phyloP scores from a whole-genome alignment of 495 filamentous ascomycete genomes.

The Margaritispora aquatica region DNA sequence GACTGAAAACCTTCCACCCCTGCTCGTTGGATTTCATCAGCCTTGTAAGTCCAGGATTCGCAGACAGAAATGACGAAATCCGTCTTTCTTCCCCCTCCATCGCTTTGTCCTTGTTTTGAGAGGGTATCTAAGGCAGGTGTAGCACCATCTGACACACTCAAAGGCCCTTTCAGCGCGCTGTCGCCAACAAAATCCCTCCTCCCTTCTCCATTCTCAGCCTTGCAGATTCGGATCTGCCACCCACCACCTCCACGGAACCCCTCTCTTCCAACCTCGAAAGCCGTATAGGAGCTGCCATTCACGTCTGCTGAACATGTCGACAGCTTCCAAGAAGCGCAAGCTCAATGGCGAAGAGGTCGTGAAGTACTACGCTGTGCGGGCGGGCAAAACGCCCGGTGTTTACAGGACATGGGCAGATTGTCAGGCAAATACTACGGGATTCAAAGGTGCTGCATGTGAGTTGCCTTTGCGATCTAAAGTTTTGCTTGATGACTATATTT shows the following conservation, averaged over 20 bases:
- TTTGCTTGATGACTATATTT: neutral
- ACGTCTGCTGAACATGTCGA: conserved; percentile 10
- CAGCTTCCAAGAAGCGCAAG: conserved; percentile 51
- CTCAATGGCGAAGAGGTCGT: conserved; percentile 36
- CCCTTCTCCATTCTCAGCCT: neutral
- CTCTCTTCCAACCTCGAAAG: neutral
- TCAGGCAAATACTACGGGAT: conserved; percentile 76
- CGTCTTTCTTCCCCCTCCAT: neutral
- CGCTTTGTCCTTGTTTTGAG: neutral
- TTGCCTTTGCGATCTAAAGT: conserved; percentile 21
- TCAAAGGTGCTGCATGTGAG: conserved; percentile 75
- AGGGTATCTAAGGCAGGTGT: neutral
- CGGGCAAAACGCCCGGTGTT: conserved; percentile 74
- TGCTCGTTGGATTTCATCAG: conserved; percentile 1
- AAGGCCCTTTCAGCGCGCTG: conserved; percentile 5
- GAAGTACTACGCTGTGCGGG: conserved; percentile 86
- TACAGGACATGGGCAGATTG: conserved; percentile 82
- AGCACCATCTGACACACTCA: neutral
- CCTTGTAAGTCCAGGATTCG: conserved; percentile 12
- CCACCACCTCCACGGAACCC: neutral
- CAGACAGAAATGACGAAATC: neutral
- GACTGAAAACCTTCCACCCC: neutral
- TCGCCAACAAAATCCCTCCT: neutral
- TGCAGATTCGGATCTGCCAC: neutral
- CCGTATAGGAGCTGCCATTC: neutral